phyloP scores from a whole-genome alignment of 2,329 filamentous ascomycete genomes.

The Claviceps sorghi region DNA sequence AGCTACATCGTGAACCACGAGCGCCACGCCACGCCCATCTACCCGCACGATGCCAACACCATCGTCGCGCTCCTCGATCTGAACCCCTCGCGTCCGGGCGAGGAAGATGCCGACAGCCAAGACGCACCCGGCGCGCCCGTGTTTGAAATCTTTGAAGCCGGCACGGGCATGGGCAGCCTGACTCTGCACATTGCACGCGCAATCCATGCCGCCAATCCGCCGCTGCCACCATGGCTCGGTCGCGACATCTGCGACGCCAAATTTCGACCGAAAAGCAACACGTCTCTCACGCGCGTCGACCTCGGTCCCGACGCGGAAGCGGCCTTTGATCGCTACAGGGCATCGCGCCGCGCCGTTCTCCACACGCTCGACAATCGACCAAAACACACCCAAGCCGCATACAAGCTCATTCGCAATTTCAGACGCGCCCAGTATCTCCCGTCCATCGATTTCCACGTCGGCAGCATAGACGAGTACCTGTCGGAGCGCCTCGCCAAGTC shows the following conservation, averaged over 20 bases:
- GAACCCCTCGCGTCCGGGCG: constrained; percentile 35
- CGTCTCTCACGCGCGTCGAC: constrained; percentile 11
- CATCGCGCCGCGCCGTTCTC: constrained; percentile 50
- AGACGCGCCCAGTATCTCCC: constrained; percentile 53
- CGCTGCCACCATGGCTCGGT: constrained; percentile 28
- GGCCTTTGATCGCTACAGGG: constrained; percentile 29
- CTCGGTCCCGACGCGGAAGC: constrained; percentile 16
- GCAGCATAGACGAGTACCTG: constrained; percentile 50
- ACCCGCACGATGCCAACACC: constrained; percentile 58
- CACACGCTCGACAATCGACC: constrained; percentile 57
- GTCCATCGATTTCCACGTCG: constrained; percentile 61
- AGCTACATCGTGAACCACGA: constrained; percentile 57
- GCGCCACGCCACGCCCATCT: constrained; percentile 61
- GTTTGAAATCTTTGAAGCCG: constrained; percentile 68
- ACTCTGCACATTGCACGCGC: constrained; percentile 63
- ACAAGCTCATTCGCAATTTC: constrained; percentile 50
- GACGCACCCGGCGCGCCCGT: constrained; percentile 24
- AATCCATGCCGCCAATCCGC: constrained; percentile 57
- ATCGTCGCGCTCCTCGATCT: constrained; percentile 68
- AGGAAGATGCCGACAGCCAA: constrained; percentile 15
- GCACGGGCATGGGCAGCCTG: constrained; percentile 70
- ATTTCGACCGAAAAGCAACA: constrained; percentile 8
- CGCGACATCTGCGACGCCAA: constrained; percentile 13
- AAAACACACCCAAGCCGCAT: constrained; percentile 49
- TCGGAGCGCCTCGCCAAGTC: constrained; percentile 31